Percentiles rank a stretch among this genome's conserved stretches.
Conservation (phyloP, 2,329 filamentous ascomycete species). For the Stemphylium vesicarium region DNA sequence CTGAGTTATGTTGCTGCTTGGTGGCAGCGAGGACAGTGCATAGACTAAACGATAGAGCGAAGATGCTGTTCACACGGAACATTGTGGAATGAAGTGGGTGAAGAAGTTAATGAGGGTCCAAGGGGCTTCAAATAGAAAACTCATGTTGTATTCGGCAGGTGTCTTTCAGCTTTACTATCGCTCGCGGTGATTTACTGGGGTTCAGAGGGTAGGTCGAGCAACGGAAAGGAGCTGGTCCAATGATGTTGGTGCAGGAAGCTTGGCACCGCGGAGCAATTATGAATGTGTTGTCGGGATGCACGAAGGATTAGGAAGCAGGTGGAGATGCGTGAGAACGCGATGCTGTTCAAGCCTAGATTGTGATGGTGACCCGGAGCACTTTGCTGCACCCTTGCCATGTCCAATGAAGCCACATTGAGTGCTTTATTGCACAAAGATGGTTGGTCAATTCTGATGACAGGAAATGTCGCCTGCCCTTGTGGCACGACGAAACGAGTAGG, state of each 20-base stretch:
- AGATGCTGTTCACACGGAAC: neutral
- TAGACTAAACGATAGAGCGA: neutral
- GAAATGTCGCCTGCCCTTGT: too few relatives aligned
- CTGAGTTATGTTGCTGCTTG: neutral
- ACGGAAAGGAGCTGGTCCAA: neutral
- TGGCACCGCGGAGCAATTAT: neutral
- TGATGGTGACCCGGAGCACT: too few relatives aligned
- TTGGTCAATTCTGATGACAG: too few relatives aligned
- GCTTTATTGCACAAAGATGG: too few relatives aligned
- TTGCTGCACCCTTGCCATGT: too few relatives aligned
- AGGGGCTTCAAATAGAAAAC: neutral
- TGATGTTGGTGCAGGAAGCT: neutral
- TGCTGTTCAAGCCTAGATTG: neutral
- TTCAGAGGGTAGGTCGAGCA: too few relatives aligned
- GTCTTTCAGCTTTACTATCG: neutral
- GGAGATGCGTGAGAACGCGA: neutral
- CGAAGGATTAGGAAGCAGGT: neutral
- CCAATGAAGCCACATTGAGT: too few relatives aligned
- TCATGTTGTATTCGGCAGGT: neutral
- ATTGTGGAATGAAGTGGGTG: neutral
- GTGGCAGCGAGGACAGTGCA: neutral
- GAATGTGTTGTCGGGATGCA: neutral
- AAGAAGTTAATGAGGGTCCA: neutral
- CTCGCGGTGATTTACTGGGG: too few relatives aligned
- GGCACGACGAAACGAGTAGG: too few relatives aligned